Evolutionary conservation across 2,329 filamentous ascomycete genomes (phyloP), one percentile per base, ranked within the genome.

Genomic region (Atkinsonella texensis): DNA sequence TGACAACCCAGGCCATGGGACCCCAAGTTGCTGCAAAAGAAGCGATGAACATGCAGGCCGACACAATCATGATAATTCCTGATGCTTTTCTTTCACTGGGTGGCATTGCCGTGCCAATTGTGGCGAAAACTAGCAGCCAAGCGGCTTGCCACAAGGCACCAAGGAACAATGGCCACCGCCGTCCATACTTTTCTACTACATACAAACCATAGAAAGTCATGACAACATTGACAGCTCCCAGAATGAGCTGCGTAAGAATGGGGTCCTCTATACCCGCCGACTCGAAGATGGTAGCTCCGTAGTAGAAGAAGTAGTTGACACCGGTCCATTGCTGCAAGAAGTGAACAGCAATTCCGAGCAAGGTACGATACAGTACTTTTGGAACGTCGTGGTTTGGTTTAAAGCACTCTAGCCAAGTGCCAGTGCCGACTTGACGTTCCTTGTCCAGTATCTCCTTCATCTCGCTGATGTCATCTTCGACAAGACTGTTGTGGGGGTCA

Each of bases 41-140:
- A 47, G 80, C 77, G 52, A 89, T 88, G 67, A 87, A 89, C 71
- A 88, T 78, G 65, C 81, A 86, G 2, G 84, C 81, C 50, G 84
- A 79, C 10, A 85, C 79, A 57, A 89, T 86, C 76, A 88, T 83
- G 54, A 83, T 75, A 6, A 80, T 78, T 11, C 84, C 84, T 12
- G 79, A 73, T 0, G 68, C 64, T 10, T 66, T 63, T 57, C 70
- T 75, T 38, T 63, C 61, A 5, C 65, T 65, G 0, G 73, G 75
- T 45, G 72, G 59, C 42, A 67, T 58, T 9, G 65, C 66, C 33
- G 74, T 72, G 8, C 81, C 77, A 33, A 85, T 71, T 0, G 73
- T 70, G 32, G 79, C 82, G 61, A 85, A 86, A 53, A 88, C 69
- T 38, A 83, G 68, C 49, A 86, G 74, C 73, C 81, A 85, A 3